phyloP scores from a whole-genome alignment of 768 basidiomycete species.

The Tulasnella sp. region DNA sequence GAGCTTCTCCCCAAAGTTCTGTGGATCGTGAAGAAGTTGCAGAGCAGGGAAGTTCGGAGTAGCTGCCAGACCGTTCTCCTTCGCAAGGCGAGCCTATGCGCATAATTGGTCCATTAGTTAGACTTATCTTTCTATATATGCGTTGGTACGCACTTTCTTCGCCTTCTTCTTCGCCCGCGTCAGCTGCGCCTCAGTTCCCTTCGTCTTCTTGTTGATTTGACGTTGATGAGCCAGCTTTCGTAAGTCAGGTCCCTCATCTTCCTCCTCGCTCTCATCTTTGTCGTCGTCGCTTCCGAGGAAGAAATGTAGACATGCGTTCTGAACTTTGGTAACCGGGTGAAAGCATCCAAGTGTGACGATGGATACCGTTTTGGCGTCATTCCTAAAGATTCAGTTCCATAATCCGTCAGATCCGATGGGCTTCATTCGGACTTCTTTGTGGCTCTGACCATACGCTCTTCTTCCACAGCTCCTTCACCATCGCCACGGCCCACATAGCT shows the following conservation, averaged over 20 bases:
- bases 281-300: constrained; percentile 87
- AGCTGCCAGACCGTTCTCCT: neutral
- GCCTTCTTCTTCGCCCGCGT: constrained; percentile 58
- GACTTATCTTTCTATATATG: constrained; percentile 19
- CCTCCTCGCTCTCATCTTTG: constrained; percentile 60
- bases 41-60: constrained; percentile 79
- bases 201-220: constrained; percentile 89
- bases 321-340: constrained; percentile 89
- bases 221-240: constrained; percentile 71
- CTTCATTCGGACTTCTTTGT: neutral
- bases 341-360: constrained; percentile 87
- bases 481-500: constrained; percentile 93
- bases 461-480: constrained; percentile 89
- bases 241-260: constrained; percentile 54
- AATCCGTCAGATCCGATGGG: neutral
- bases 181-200: constrained; percentile 71
- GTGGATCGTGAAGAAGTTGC: constrained; percentile 88
- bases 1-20: constrained; percentile 89
- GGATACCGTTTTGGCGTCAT: constrained; percentile 83
- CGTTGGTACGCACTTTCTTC: constrained; percentile 60
- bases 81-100: neutral
- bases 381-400: constrained; percentile 39
- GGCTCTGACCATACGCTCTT: constrained; percentile 67
- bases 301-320: constrained; percentile 89
- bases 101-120: constrained; percentile 8